These are phyloP conservation scores for Magnusiomyces fungicola DNA, from an alignment of 1,139 yeast genomes.

Conservation along the genomic window DNA sequence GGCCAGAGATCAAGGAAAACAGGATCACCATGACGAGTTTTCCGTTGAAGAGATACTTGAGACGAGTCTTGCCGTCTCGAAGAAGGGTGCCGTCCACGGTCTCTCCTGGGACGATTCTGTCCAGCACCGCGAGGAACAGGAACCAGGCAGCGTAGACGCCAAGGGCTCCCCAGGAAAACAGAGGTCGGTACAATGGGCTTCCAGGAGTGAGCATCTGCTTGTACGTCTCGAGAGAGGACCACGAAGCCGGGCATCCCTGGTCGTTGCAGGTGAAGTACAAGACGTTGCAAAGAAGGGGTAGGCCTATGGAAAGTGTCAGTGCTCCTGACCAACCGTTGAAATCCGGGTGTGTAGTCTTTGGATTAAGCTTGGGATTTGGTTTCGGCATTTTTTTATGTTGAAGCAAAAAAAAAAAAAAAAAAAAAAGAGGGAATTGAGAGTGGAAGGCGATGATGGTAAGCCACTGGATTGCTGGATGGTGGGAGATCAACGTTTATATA, in stretches of 20 bases:
- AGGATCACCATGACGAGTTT: constrained; percentile 46
- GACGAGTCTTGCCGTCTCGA: constrained; percentile 59
- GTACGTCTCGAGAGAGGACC: constrained; percentile 20
- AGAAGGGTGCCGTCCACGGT: constrained; percentile 56
- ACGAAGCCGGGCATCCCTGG: constrained; percentile 30
- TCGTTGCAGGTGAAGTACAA: constrained; percentile 45
- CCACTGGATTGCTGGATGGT: too few species aligned
- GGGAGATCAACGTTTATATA: too few species aligned
- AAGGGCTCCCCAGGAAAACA: constrained; percentile 43
- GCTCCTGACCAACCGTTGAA: constrained; percentile 79
- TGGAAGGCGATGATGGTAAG: too few species aligned
- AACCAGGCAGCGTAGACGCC: constrained; percentile 71
- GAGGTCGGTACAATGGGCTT: constrained; percentile 9
- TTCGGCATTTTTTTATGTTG: constrained; percentile 8
- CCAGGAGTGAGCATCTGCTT: constrained; percentile 13
- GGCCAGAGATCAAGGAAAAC: constrained; percentile 40
- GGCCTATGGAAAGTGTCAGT: constrained; percentile 51
- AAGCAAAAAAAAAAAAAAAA: not conserved
- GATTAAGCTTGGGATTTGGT: constrained; percentile 44
- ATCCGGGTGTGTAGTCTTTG: constrained; percentile 61
- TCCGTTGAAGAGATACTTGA: constrained; percentile 81
- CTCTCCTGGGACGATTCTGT: constrained; percentile 67
- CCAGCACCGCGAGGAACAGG: constrained; percentile 52
- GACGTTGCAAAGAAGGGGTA: constrained; percentile 56
- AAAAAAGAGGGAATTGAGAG: not conserved